Evolutionary conservation across 345 rosid species (phyloP), one percentile per base, ranked within the genome.

Genomic region (Citrus mangshanensis): DNA sequence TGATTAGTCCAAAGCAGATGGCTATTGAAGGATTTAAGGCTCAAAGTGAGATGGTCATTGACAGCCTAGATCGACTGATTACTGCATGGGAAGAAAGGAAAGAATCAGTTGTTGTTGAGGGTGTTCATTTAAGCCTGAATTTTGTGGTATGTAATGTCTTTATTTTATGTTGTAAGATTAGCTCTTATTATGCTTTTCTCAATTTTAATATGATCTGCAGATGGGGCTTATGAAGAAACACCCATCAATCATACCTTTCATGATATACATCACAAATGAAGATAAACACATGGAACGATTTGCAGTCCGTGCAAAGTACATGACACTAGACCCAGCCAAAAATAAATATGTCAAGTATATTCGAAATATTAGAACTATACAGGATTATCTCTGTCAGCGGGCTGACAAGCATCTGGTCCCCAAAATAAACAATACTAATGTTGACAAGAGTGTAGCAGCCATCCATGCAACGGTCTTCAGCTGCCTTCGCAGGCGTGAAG

Each of bases 161-260:
- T n/a, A 7, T 37, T 80, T 28, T 56, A 60, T 30, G 40, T 81
- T 78, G 64, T 34, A 16, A 56, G 56, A 77, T 74, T 65, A 19
- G 59, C 55, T 66, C 62, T 73, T 75, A 68, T 25, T 67, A 18
- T 76, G 73, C 19, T n/a, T 34, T 25, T 72, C 54, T 66, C 32
- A 35, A 71, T 65, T 55, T 25, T 70, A 28, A 13, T 68, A 30
- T 85, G 38, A 5, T 70, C 46, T 85, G 75, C 86, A 96, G 99
- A 94, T 97, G 99, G 99, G 99, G 67, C 93, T 97, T 73, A 97
- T 94, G 98, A 97, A 93, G 84, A 93, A 94, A 80, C 99, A 97
- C 85, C 99, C 99, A 59, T 97, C 99, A 2, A 93, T 97, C 12
- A 87, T 94, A 84, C 98, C 99, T 4, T 94, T 97, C 83, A 97